Evolutionary conservation across 805 yeast genomes (phyloP), one percentile per base, ranked within the genome.

Genomic region (Ogataea neopini): DNA sequence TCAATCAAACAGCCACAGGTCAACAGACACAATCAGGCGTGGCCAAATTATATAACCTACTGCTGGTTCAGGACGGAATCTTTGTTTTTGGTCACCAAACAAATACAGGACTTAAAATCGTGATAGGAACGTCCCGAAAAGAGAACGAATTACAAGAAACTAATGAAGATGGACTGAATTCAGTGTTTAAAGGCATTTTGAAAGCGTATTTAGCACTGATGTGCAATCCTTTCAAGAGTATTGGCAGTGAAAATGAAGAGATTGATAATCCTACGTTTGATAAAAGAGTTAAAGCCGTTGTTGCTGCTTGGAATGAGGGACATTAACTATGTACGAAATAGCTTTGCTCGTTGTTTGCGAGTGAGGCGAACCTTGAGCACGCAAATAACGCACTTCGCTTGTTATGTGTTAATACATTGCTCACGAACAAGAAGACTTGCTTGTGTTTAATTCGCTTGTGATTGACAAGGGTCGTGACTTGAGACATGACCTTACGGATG

Each of bases 31-130:
- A 64, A 75, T 28, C 39, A 3, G 44, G 34, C 26, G 25, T 38
- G 13, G 36, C 39, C 30, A 64, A 67, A 17, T 63, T 75, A 15
- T 69, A 73, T 40, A 67, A 75, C 25, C 66, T 85, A 22, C 66
- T 85, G 29, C 83, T 84, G 61, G 77, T 82, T 3, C 86, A 85
- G 51, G 89, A 84, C 54, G 86, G 80, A 2, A 72, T 83, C 23
- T 72, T 79, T 25, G 84, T 85, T 23, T 84, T 81, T 61, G 91
- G 91, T 3, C 74, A 74, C 56, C 88, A 83, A 61, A 79, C 85
- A 6, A 80, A 76, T 56, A 83, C 86, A 29, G 88, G 88, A 8
- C 66, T 84, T 42, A 84, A 83, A 62, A 75, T 85, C 1, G 77
- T 84, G 17, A 66, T 84, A 18, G 91, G 90, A 2, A 65, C 75